These are phyloP conservation scores for Grosmannia serpens DNA, from an alignment of 2,329 filamentous ascomycete species.

Conservation along the genomic window DNA sequence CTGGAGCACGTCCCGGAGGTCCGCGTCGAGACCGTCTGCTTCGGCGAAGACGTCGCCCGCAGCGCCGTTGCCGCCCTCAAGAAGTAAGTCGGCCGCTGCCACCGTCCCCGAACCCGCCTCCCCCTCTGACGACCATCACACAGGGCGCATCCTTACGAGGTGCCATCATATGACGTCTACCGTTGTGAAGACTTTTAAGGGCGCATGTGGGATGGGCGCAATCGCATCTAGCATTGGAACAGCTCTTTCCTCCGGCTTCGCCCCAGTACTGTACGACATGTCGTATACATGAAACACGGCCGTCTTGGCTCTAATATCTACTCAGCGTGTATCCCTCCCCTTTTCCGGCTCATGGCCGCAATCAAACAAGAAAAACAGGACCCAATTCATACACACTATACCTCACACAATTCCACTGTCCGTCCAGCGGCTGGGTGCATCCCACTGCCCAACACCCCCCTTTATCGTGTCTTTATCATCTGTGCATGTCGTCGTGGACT, in stretches of 20 bases:
- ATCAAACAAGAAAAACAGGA: background rate
- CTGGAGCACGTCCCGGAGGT: slow-evolving; percentile 50
- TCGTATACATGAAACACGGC: background rate
- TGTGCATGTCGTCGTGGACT: background rate
- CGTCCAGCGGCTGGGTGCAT: background rate
- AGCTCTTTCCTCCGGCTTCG: background rate
- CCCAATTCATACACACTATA: background rate
- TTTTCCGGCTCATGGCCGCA: background rate
- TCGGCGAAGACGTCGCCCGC: slow-evolving; percentile 43
- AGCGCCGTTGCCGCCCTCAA: slow-evolving; percentile 54
- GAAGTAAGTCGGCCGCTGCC: slow-evolving; percentile 31
- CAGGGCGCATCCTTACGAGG: slow-evolving; percentile 41
- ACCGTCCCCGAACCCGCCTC: background rate
- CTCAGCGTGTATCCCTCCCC: background rate
- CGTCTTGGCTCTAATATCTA: background rate
- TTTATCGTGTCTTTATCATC: background rate
- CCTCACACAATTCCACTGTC: background rate
- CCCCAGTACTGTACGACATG: background rate
- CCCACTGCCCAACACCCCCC: background rate
- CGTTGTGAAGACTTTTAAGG: slow-evolving; percentile 34
- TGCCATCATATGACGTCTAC: slow-evolving; percentile 35
- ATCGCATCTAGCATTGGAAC: background rate
- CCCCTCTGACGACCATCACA: background rate
- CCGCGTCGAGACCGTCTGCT: slow-evolving; percentile 50
- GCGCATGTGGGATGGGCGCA: background rate